Base-by-base conservation (phyloP, 148 eudicot species). In the Chenopodium formosanum region DNA sequence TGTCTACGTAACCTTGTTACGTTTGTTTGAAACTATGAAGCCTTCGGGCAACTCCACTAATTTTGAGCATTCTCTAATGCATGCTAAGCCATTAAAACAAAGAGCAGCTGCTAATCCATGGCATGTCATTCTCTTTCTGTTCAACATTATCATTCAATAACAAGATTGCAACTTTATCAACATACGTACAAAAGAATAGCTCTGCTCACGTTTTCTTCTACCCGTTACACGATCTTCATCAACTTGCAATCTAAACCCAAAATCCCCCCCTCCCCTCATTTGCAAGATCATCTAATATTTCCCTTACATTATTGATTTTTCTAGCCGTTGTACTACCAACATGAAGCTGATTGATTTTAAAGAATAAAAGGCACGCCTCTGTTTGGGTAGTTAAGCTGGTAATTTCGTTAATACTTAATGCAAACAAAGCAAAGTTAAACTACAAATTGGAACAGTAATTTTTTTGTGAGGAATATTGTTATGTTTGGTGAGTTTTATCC, bases 151-250 rank as follows among this genome's bases (percentile, higher is more conserved):
- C 22, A 69, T 56, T 7, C 56, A 46, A 73, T 12, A 73, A 47
- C 56, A 73, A 73, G 6, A 73, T 73, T 22, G 75, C 75, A 73
- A 20, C 56, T 73, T 46, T 73, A 73, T 73, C 75, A 73, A 44
- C 58, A 22, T 16, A 79, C 58, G 13, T 16, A 79, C 68, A 79
- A 13, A 70, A 12, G 82, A 73, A 60, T 80, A 27, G 17, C 37
- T 66, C 27, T 67, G 63, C 17, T 17, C 63, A 9, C 56, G 13
- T 4, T 16, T 78, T 27, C 11, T 47, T 9, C 47, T 67, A 78
- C 72, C 40, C 71, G 44, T 9, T 71, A 20, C 4, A 64, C 7
- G 19, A 2, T 67, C 73, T 46, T 67, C 70, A 23, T 34, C 58
- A 80, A 58, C 52, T 37, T 56, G 69, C 17, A 62, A 44, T 23